A percentile compares a stretch with the other conserved stretches of the same genome.
Conservation (phyloP, 768 basidiomycete species). For the Russula sp. region DNA sequence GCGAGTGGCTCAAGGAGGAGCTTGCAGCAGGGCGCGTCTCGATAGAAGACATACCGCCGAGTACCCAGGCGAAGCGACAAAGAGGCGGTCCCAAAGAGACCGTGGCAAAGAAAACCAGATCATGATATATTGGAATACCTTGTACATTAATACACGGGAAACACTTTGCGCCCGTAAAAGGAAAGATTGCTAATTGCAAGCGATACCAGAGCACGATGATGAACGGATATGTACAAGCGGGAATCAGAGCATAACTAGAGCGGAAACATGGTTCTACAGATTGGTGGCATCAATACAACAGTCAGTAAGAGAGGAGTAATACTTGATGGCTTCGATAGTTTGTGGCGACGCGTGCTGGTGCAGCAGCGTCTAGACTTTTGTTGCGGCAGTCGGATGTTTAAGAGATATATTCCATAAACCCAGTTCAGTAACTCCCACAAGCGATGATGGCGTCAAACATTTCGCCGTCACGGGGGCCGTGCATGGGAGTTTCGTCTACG, state of each 20-base stretch:
- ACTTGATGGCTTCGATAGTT: background rate
- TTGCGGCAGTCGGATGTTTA: background rate
- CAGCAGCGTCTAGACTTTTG: background rate
- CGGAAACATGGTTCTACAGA: background rate
- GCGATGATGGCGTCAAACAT: slow-evolving; percentile 4
- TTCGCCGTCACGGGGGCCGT: background rate
- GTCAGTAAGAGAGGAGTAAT: background rate
- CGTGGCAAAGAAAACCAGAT: slow-evolving; percentile 17
- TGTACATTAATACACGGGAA: background rate
- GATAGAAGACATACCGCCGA: slow-evolving; percentile 23
- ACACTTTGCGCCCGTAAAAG: background rate
- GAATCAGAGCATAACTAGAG: background rate
- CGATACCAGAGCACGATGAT: slow-evolving; percentile 1
- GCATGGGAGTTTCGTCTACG: background rate
- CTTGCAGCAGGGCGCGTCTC: slow-evolving; percentile 40
- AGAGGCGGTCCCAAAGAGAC: slow-evolving; percentile 6
- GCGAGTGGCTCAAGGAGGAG: slow-evolving; percentile 58
- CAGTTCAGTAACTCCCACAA: slow-evolving; percentile 4
- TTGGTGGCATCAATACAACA: background rate
- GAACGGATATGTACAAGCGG: slow-evolving; percentile 3
- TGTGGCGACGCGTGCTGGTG: background rate
- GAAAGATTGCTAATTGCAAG: slow-evolving; percentile 3
- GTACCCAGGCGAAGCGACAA: slow-evolving; percentile 11
- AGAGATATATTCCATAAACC: background rate
- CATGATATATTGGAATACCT: background rate